phyloP scores from a whole-genome alignment of 2,329 filamentous ascomycete species.

The Fusarium clavum region DNA sequence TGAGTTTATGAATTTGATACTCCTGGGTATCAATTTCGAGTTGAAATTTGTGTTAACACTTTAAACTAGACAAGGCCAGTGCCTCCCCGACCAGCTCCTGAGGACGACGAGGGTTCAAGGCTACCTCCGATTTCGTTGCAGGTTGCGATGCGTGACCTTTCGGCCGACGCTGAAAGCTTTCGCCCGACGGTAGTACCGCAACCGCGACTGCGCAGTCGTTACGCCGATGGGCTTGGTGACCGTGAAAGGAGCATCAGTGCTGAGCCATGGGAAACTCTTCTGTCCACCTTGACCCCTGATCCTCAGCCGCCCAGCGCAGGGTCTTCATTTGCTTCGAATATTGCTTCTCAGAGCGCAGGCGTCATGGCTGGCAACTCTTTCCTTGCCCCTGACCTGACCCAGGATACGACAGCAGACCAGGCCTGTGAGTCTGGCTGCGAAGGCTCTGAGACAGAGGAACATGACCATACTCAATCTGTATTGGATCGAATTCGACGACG shows the following conservation, averaged over 20 bases:
- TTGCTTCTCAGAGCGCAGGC: slow-evolving; percentile 56
- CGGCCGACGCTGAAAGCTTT: not conserved
- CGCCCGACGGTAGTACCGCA: slow-evolving; percentile 4
- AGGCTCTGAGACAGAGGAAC: slow-evolving; percentile 66
- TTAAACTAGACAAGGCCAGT: slow-evolving; percentile 19
- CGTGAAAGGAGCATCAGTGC: slow-evolving; percentile 85
- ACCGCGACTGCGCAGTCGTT: slow-evolving; percentile 19
- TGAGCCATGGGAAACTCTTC: slow-evolving; percentile 82
- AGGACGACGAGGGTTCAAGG: slow-evolving; percentile 3
- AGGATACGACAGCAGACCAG: slow-evolving; percentile 53
- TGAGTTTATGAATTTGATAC: slow-evolving; percentile 28
- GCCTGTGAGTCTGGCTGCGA: slow-evolving; percentile 66
- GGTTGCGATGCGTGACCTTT: not conserved
- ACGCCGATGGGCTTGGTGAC: slow-evolving; percentile 82
- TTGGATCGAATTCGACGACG: slow-evolving; percentile 31
- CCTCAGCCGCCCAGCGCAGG: slow-evolving; percentile 81
- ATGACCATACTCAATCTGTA: slow-evolving; percentile 55
- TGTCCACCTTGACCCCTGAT: slow-evolving; percentile 84
- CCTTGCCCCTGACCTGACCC: slow-evolving; percentile 50
- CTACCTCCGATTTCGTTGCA: slow-evolving; percentile 6
- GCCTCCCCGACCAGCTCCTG: not conserved
- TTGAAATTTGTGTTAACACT: slow-evolving; percentile 7
- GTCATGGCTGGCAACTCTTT: slow-evolving; percentile 58
- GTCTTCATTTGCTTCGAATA: slow-evolving; percentile 81
- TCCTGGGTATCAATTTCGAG: not conserved